A percentile compares a stretch with the other conserved stretches of the same genome.
Conservation (phyloP, 2,329 filamentous ascomycete genomes). For the Furcasterigmium furcatum region DNA sequence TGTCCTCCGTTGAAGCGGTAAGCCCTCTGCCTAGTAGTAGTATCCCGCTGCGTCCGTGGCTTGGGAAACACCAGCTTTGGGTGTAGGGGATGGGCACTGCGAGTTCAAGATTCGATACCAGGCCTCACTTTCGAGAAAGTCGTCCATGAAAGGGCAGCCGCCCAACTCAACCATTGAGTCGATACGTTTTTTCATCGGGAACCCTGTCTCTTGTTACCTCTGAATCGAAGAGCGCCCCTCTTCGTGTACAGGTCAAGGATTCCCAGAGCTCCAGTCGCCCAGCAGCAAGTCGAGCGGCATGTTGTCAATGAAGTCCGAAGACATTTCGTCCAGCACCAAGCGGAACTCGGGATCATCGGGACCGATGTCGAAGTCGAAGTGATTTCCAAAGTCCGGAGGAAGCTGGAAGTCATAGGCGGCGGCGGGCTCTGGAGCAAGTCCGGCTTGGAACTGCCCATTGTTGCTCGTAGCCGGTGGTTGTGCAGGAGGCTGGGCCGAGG, state of each 20-base stretch:
- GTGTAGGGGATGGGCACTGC: no score
- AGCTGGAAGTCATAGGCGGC: background rate
- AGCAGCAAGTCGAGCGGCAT: conserved; percentile 2
- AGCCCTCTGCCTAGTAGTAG: no score
- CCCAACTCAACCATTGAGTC: no score
- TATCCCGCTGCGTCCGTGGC: no score
- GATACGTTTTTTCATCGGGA: no score
- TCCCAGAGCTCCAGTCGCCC: background rate
- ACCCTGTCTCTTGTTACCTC: no score
- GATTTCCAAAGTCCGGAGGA: background rate
- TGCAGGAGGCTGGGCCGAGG: background rate
- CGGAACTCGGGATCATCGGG: background rate
- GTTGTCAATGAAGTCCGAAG: conserved; percentile 4
- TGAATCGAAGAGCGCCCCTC: background rate
- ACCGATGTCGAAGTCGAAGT: background rate
- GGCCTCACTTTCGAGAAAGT: no score
- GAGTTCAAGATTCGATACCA: no score
- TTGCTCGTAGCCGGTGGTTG: background rate
- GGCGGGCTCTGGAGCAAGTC: background rate
- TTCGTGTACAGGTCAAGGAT: background rate
- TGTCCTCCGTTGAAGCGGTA: no score
- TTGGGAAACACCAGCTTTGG: no score
- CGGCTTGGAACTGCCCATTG: background rate
- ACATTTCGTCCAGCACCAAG: conserved; percentile 1
- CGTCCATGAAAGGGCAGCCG: no score